Evolutionary conservation across 768 basidiomycete species (phyloP).

Genomic region (Nevesoporus exiguus): DNA sequence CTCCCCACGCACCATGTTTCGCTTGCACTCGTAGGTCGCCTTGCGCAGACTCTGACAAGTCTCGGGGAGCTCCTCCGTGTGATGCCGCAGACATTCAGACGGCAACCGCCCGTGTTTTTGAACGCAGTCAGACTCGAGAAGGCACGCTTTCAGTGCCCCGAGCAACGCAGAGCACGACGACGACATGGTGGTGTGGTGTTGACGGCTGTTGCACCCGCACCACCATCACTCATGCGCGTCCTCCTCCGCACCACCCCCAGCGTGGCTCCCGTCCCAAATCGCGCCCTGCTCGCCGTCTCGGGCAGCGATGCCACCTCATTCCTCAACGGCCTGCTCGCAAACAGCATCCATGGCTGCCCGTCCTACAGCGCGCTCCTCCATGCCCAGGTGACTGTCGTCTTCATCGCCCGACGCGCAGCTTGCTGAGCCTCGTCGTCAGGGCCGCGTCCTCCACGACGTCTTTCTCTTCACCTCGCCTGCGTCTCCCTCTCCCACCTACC

Average conservation of each 20-base stretch:
- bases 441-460: conserved; percentile 83
- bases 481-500: conserved; percentile 49
- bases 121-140: conserved; percentile 86
- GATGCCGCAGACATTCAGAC: conserved; percentile 78
- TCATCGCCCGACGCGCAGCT: background rate
- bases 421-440: conserved; percentile 42
- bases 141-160: conserved; percentile 75
- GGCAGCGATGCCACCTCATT: conserved; percentile 81
- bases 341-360: conserved; percentile 46
- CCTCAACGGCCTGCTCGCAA: conserved; percentile 72
- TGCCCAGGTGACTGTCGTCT: conserved; percentile 62
- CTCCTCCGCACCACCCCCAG: conserved; percentile 49
- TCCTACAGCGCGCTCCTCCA: conserved; percentile 73
- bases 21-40: conserved; percentile 88
- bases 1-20: conserved; percentile 67
- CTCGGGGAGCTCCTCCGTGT: conserved; percentile 73
- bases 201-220: conserved; percentile 9
- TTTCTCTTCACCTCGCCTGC: conserved; percentile 70
- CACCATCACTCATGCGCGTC: conserved; percentile 27
- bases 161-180: conserved; percentile 78
- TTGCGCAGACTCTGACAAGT: conserved; percentile 75
- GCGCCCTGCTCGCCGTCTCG: conserved; percentile 69
- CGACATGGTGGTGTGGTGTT: conserved; percentile 48
- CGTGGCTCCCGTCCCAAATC: conserved; percentile 59
- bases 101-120: conserved; percentile 74